Conservation (phyloP, 108 stramenopile genomes). For the Pseudonitzschia pungens region DNA sequence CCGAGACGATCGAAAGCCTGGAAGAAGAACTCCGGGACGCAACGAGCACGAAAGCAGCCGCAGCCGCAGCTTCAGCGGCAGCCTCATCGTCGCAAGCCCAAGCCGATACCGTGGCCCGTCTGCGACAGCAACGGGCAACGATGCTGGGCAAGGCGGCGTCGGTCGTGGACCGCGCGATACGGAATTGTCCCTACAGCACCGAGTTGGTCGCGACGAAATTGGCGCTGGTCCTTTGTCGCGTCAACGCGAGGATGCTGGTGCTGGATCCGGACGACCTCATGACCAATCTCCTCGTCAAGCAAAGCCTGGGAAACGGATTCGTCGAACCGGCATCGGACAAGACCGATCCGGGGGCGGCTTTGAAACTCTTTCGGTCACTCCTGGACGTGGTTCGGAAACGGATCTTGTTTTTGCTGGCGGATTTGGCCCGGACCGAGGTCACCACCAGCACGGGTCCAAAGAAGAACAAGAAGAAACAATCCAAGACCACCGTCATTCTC, state of each 20-base stretch:
- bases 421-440: background rate
- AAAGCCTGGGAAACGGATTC: slow-evolving; percentile 64
- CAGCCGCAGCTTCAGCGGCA: background rate
- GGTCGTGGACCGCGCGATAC: slow-evolving; percentile 66
- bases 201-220: slow-evolving; percentile 49
- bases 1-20: background rate
- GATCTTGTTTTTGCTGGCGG: slow-evolving; percentile 34
- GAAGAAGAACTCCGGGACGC: slow-evolving; percentile 11
- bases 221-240: slow-evolving; percentile 31
- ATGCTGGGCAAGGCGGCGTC: slow-evolving; percentile 24
- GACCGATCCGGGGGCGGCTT: slow-evolving; percentile 1
- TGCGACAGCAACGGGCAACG: background rate
- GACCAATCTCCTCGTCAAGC: slow-evolving; percentile 42
- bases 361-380: slow-evolving; percentile 38
- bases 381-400: slow-evolving; percentile 38
- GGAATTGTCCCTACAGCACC: slow-evolving; percentile 83
- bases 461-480: slow-evolving; percentile 18
- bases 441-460: background rate
- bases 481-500: background rate
- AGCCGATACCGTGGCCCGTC: too few relatives aligned
- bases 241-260: slow-evolving; percentile 32
- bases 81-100: background rate
- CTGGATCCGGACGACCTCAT: slow-evolving; percentile 76
- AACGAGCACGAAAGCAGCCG: background rate
- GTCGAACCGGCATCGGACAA: slow-evolving; percentile 24